Evolutionary conservation across 225 moss, liverwort and hornwort genomes (phyloP), one percentile per base, ranked within the genome.

Genomic region (Anthoceros angustus): DNA sequence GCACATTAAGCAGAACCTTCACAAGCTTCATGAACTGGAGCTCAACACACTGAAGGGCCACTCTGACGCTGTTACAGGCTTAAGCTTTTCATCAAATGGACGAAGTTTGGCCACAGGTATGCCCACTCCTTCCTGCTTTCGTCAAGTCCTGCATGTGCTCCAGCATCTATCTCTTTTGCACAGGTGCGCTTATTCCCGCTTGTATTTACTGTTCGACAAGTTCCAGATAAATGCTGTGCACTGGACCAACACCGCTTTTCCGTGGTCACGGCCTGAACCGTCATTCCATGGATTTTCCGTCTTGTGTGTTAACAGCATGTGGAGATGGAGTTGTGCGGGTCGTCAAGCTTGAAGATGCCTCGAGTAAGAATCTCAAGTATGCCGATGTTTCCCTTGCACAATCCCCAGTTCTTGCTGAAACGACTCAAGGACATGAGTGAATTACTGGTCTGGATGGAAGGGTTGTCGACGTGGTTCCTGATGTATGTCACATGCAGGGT

Each of bases 331-430:
- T 92, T 42, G 83, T 98, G 40, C 86, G 98, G 50, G 92, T 98
- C 42, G 89, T 98, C 73, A 98, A 92, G 80, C 71, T 98, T 65
- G 98, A 98, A 63, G 89, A 98, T 75, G 84, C 87, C 15, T 81
- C 88, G 61, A 89, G 87, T 69, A 98, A 92, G 76, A 92, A 87
- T 72, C 87, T 88, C 78, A 95, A 95, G 95, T 95, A 91, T 78
- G 83, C 41, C 61, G 26, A 69, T 69, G 39, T 65, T 11, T 65
- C n/a, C 11, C 9, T 41, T 65, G 12, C 2, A 12, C 63, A 63
- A 3, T 63, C 41, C 42, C 42, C 40, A 11, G 24, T 42, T 68
- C 43, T 2, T 40, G 64, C 23, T 49, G 42, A 41, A 64, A 64
- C 64, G 64, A 42, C 65, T 65, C 9, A 5, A 39, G 6, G 45